Percentiles rank a stretch among this genome's conserved stretches.
Evolutionary conservation across 2,329 filamentous ascomycete species (phyloP).

Genomic region (Zymoseptoria passerinii): DNA sequence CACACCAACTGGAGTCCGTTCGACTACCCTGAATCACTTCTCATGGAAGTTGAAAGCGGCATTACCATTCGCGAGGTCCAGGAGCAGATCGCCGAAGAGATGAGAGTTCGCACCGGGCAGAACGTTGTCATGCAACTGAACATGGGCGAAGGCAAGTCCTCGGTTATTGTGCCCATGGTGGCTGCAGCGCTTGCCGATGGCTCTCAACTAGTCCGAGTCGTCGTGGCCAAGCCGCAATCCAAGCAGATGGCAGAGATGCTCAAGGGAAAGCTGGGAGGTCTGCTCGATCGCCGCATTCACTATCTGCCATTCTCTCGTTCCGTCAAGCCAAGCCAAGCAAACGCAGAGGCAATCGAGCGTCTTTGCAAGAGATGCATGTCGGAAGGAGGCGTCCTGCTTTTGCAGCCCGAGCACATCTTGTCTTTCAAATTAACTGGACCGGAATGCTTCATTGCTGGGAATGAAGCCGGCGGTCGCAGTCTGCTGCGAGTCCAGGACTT

Average conservation of each 20-base stretch:
- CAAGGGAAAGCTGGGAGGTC: constrained; percentile 46
- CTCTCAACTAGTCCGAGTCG: constrained; percentile 42
- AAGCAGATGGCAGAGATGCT: constrained; percentile 51
- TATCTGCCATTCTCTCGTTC: constrained; percentile 53
- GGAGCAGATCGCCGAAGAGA: constrained; percentile 53
- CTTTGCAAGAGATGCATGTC: constrained; percentile 38
- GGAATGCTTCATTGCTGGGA: constrained; percentile 46
- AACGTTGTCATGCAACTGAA: constrained; percentile 58
- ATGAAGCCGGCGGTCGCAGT: constrained; percentile 33
- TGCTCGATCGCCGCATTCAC: constrained; percentile 46
- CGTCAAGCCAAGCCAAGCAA: constrained; percentile 30
- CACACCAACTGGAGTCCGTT: constrained; percentile 50
- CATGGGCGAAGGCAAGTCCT: constrained; percentile 65
- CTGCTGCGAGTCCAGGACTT: constrained; percentile 48
- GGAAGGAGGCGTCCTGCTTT: constrained; percentile 47
- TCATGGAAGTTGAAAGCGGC: constrained; percentile 58
- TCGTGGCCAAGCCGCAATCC: constrained; percentile 50
- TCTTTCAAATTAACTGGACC: constrained; percentile 57
- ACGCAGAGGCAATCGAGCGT: constrained; percentile 28
- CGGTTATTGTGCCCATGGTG: constrained; percentile 59
- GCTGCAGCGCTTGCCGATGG: constrained; percentile 37
- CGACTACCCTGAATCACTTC: constrained; percentile 52
- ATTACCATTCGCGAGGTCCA: constrained; percentile 55
- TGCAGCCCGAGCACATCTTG: constrained; percentile 55
- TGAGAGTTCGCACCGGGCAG: constrained; percentile 40